Evolutionary conservation across 169 alveolate species (phyloP).

Genomic region (Eimeria acervulina): DNA sequence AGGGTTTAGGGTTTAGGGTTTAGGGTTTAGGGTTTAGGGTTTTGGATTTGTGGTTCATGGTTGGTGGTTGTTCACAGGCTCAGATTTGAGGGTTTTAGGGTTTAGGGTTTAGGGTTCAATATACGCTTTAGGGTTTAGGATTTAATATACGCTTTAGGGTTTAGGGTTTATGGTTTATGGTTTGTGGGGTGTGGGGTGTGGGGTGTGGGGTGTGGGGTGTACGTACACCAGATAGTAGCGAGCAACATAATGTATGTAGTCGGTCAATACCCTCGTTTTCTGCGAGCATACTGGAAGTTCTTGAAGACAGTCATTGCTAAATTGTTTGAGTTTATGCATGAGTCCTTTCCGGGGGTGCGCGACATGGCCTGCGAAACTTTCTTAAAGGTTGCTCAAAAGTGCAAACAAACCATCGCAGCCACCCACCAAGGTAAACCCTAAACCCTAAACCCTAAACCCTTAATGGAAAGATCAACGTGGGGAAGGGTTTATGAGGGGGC

Average conservation of each 20-base stretch:
- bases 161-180: not conserved
- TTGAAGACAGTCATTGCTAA: conserved; percentile 98
- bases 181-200: not conserved
- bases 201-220: too few relatives aligned
- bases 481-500: too few relatives aligned
- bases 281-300: conserved; percentile 98
- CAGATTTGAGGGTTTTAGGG: too few relatives aligned
- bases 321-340: conserved; percentile 99
- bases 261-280: conserved; percentile 98
- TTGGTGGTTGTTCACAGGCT: too few relatives aligned
- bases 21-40: conserved; percentile 1
- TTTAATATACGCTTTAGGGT: not conserved
- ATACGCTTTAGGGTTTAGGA: not conserved
- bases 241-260: conserved; percentile 99
- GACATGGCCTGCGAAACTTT: conserved; percentile 99
- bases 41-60: too few relatives aligned
- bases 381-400: conserved; percentile 95
- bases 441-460: conserved; percentile 1
- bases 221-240: conserved; percentile 73
- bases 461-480: not conserved
- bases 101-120: not conserved
- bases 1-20: conserved; percentile 37
- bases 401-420: conserved; percentile 94
- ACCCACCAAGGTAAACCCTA: conserved; percentile 85
- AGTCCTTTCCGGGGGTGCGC: conserved; percentile 99